These are phyloP conservation scores for Pezicula carpinea DNA, from an alignment of 2,329 filamentous ascomycete genomes.

Conservation along the genomic window DNA sequence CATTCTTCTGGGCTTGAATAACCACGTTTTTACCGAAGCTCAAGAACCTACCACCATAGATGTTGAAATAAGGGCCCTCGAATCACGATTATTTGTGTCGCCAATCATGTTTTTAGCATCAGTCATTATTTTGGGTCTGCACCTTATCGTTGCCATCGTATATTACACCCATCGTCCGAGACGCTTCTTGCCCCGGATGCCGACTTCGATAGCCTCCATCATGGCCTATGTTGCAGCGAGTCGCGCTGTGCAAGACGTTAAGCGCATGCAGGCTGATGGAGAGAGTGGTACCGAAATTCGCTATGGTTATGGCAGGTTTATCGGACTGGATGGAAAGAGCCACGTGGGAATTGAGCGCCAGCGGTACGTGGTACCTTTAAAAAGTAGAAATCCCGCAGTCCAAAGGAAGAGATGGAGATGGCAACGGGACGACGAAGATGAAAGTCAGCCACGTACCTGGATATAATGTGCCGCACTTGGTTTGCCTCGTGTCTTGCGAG, in stretches of 20 bases:
- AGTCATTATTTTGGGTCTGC: conserved; percentile 36
- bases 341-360: conserved; percentile 49
- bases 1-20: conserved; percentile 38
- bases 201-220: conserved; percentile 43
- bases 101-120: conserved; percentile 40
- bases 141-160: conserved; percentile 36
- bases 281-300: conserved; percentile 11
- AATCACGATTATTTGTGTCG: conserved; percentile 45
- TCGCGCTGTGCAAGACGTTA: conserved; percentile 33
- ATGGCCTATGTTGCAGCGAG: conserved; percentile 46
- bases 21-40: conserved; percentile 31
- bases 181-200: conserved; percentile 44
- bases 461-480: no score
- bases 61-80: conserved; percentile 7
- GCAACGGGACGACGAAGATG: neutral
- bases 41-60: neutral
- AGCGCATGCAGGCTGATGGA: neutral
- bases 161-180: conserved; percentile 39
- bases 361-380: conserved; percentile 34
- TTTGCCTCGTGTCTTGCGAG: no score
- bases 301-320: conserved; percentile 46
- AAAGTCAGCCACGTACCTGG: conserved; percentile 13
- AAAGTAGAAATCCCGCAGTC: conserved; percentile 15
- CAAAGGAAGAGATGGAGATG: conserved; percentile 6
- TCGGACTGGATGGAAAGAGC: conserved; percentile 40